phyloP scores from a whole-genome alignment of 768 basidiomycete genomes.

The Mycena rebaudengoi region DNA sequence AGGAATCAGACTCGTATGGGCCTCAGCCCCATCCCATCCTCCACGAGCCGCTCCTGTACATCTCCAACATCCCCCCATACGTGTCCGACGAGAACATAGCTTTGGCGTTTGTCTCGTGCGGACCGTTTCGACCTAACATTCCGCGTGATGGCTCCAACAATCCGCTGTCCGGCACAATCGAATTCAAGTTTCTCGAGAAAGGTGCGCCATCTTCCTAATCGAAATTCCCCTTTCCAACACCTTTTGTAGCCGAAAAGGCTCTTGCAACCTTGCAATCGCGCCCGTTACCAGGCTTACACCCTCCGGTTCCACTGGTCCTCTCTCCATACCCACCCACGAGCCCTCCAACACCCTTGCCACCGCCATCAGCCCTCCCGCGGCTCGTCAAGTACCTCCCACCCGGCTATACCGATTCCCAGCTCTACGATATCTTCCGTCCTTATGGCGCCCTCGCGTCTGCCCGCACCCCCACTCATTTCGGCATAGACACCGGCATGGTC shows the following conservation, averaged over 20 bases:
- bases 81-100: slow-evolving; percentile 83
- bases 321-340: slow-evolving; percentile 87
- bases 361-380: slow-evolving; percentile 79
- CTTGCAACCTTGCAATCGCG: slow-evolving; percentile 84
- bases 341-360: slow-evolving; percentile 78
- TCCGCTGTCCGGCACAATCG: slow-evolving; percentile 76
- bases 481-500: slow-evolving; percentile 78
- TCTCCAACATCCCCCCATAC: slow-evolving; percentile 78
- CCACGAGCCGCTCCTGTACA: slow-evolving; percentile 83
- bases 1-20: slow-evolving; percentile 40
- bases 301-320: slow-evolving; percentile 69
- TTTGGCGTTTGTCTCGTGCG: slow-evolving; percentile 74
- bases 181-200: slow-evolving; percentile 84
- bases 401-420: slow-evolving; percentile 69
- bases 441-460: slow-evolving; percentile 86
- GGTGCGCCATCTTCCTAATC: slow-evolving; percentile 53
- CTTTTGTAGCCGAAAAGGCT: slow-evolving; percentile 81
- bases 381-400: slow-evolving; percentile 86
- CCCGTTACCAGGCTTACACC: slow-evolving; percentile 66
- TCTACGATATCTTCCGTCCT: slow-evolving; percentile 87
- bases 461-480: slow-evolving; percentile 77
- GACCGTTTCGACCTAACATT: slow-evolving; percentile 85
- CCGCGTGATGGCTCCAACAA: slow-evolving; percentile 62
- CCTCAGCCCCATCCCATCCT: slow-evolving; percentile 82
- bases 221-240: slow-evolving; percentile 4